These are phyloP conservation scores for Pythium aristosporum DNA, from an alignment of 352 stramenopile species.

Conservation along the genomic window DNA sequence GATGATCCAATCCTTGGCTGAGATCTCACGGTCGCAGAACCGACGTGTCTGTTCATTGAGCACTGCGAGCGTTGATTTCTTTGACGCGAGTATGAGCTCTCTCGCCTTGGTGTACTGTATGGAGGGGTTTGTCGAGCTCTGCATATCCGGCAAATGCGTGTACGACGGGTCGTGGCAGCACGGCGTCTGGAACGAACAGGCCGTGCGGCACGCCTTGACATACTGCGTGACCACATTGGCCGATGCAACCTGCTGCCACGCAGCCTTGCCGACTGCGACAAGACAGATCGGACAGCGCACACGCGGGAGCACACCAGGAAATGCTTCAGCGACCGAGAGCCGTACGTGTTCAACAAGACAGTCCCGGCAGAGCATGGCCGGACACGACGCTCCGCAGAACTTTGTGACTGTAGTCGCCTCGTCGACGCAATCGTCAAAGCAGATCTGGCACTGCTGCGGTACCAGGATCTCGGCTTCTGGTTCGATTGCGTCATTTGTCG, in stretches of 20 bases:
- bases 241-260: slow-evolving; percentile 11
- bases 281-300: slow-evolving; percentile 31
- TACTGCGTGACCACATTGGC: slow-evolving; percentile 9
- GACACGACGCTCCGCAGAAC: slow-evolving; percentile 21
- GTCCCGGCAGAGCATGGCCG: slow-evolving; percentile 18
- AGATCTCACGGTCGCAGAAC: slow-evolving; percentile 19
- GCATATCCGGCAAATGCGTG: slow-evolving; percentile 23
- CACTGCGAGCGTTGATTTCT: slow-evolving; percentile 2
- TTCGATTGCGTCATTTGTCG: not conserved
- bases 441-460: slow-evolving; percentile 24
- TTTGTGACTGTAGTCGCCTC: not conserved
- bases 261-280: slow-evolving; percentile 22
- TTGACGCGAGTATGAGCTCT: no score
- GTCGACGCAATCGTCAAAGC: slow-evolving; percentile 18
- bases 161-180: slow-evolving; percentile 29
- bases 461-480: not conserved
- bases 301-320: slow-evolving; percentile 22
- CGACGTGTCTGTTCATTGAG: slow-evolving; percentile 4
- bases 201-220: slow-evolving; percentile 7
- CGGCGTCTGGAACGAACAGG: slow-evolving; percentile 27
- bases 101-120: no score
- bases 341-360: slow-evolving; percentile 24
- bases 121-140: no score
- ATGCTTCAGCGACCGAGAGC: slow-evolving; percentile 3
- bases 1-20: slow-evolving; percentile 11